Percentiles rank a stretch among this genome's conserved stretches.
phyloP scores from a whole-genome alignment of 1,284 basidiomycete genomes.

The Ustilago loliicola region DNA sequence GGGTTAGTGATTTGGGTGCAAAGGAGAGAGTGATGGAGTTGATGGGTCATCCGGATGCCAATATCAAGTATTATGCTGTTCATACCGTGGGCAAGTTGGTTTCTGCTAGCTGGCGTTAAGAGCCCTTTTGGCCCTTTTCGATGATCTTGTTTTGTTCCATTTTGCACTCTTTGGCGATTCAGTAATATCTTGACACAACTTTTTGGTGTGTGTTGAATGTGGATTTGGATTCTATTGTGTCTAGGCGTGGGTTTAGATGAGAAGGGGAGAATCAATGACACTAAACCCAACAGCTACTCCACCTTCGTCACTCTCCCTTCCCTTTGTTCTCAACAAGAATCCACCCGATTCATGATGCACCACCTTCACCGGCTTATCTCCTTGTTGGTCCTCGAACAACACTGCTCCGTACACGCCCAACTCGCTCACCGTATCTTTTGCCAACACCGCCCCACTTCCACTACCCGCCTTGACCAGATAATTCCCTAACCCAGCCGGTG shows the following conservation, averaged over 20 bases:
- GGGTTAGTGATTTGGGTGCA: conserved; percentile 84
- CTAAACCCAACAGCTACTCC: conserved; percentile 93
- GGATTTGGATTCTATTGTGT: background rate
- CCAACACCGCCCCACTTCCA: conserved; percentile 48
- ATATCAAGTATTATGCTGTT: conserved; percentile 91
- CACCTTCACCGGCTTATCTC: conserved; percentile 61
- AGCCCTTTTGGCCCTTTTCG: too few species aligned
- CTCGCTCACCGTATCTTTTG: conserved; percentile 85
- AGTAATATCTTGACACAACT: background rate
- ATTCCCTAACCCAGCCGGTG: conserved; percentile 79
- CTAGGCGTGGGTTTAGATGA: conserved; percentile 73
- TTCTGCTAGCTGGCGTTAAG: conserved; percentile 64
- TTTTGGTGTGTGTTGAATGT: background rate
- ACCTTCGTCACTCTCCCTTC: conserved; percentile 91
- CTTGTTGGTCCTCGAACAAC: conserved; percentile 75
- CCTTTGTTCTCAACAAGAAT: conserved; percentile 92
- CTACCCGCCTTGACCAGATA: conserved; percentile 77
- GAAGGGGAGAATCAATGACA: conserved; percentile 83
- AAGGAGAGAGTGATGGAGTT: conserved; percentile 94
- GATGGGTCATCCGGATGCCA: conserved; percentile 87
- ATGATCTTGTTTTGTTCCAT: background rate
- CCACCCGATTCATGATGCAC: conserved; percentile 78
- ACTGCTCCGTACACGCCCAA: conserved; percentile 92
- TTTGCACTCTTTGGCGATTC: background rate
- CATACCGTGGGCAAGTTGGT: conserved; percentile 63